A percentile compares a stretch with the other conserved stretches of the same genome.
Evolutionary conservation across 495 filamentous ascomycete species (phyloP).

Genomic region (Penicillium crystallinum): DNA sequence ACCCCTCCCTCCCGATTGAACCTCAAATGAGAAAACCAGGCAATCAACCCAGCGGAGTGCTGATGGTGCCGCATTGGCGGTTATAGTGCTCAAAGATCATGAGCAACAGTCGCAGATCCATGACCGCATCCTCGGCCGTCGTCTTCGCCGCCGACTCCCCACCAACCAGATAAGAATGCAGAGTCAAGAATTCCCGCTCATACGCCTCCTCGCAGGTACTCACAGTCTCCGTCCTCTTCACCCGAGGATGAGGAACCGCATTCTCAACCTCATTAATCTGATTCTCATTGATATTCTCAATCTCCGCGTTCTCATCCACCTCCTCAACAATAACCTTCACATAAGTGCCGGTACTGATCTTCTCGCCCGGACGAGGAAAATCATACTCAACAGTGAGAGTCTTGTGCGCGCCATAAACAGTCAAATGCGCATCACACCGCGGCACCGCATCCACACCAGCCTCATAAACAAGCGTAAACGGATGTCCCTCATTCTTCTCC

Average conservation of each 20-base stretch:
- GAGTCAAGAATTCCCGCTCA: slow-evolving; percentile 41
- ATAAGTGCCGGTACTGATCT: slow-evolving; percentile 30
- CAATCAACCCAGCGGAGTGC: slow-evolving; percentile 33
- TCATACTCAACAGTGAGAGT: slow-evolving; percentile 45
- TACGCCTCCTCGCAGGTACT: slow-evolving; percentile 51
- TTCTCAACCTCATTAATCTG: neutral
- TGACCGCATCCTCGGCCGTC: slow-evolving; percentile 41
- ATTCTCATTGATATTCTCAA: neutral
- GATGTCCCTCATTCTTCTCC: slow-evolving; percentile 10
- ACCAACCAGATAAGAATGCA: slow-evolving; percentile 42
- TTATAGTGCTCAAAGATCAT: slow-evolving; percentile 40
- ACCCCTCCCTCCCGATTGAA: neutral
- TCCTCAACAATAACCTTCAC: slow-evolving; percentile 48
- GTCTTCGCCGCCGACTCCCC: slow-evolving; percentile 42
- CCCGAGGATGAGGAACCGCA: neutral
- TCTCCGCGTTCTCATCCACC: slow-evolving; percentile 20
- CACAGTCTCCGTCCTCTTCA: slow-evolving; percentile 30
- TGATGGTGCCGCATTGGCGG: slow-evolving; percentile 40
- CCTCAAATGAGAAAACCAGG: neutral
- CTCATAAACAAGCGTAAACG: slow-evolving; percentile 52
- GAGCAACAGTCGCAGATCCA: slow-evolving; percentile 40
- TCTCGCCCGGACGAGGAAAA: slow-evolving; percentile 39
- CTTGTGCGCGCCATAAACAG: slow-evolving; percentile 48
- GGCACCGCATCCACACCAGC: slow-evolving; percentile 50
- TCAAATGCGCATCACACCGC: slow-evolving; percentile 52